A percentile compares a stretch with the other conserved stretches of the same genome.
phyloP scores from a whole-genome alignment of 2,329 filamentous ascomycete species.

The Cercospora brassicicola region DNA sequence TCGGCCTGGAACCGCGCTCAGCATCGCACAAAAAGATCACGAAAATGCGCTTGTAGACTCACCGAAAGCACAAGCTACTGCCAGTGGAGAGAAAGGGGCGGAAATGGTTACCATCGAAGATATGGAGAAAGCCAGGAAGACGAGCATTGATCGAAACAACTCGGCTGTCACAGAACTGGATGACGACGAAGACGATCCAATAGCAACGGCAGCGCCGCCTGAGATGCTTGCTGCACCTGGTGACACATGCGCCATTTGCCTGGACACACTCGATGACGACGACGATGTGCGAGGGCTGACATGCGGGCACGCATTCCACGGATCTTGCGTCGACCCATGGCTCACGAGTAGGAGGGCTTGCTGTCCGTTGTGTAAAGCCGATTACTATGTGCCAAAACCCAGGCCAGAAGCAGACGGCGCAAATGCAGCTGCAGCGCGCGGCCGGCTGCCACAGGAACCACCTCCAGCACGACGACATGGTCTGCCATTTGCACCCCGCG shows the following conservation, averaged over 20 bases:
- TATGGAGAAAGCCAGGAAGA: conserved; percentile 32
- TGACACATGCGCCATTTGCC: conserved; percentile 93
- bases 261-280: conserved; percentile 90
- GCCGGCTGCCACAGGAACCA: conserved; percentile 30
- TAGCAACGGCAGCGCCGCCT: conserved; percentile 76
- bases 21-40: conserved; percentile 50
- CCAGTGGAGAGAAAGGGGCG: conserved; percentile 30
- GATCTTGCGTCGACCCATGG: conserved; percentile 94
- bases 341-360: conserved; percentile 89
- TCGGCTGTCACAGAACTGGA: conserved; percentile 55
- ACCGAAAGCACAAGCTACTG: conserved; percentile 26
- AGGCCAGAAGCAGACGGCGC: conserved; percentile 59
- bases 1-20: conserved; percentile 42
- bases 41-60: conserved; percentile 39
- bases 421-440: conserved; percentile 12
- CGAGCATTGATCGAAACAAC: conserved; percentile 32
- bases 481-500: conserved; percentile 31
- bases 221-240: conserved; percentile 79
- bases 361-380: conserved; percentile 95
- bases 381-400: conserved; percentile 94
- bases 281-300: conserved; percentile 92
- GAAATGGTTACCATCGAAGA: conserved; percentile 39
- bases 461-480: conserved; percentile 32
- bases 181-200: conserved; percentile 74
- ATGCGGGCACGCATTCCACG: conserved; percentile 98